A percentile compares a stretch with the other conserved stretches of the same genome.
Conservation (phyloP, 495 filamentous ascomycete genomes). For the Aspergillus sclerotiicarbonarius region DNA sequence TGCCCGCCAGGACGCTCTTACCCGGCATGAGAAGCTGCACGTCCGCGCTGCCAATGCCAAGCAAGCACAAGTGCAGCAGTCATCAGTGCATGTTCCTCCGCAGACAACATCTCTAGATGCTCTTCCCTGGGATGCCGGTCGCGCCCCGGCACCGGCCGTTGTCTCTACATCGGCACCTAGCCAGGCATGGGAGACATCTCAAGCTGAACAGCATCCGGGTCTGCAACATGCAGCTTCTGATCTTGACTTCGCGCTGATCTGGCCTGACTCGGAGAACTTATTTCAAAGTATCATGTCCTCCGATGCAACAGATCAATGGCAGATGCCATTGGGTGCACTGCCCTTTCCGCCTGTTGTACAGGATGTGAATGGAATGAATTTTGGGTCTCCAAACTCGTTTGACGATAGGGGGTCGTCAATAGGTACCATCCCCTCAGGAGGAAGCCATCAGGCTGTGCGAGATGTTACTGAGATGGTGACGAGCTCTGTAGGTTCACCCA, state of each 20-base stretch:
- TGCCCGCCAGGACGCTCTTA: conserved; percentile 47
- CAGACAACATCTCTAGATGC: conserved; percentile 24
- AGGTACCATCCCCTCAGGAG: conserved; percentile 41
- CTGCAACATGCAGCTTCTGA: conserved; percentile 32
- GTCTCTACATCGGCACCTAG: conserved; percentile 25
- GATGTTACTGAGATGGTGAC: conserved; percentile 50
- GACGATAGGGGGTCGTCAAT: conserved; percentile 39
- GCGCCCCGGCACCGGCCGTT: conserved; percentile 22
- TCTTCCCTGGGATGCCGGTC: conserved; percentile 28
- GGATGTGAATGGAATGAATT: conserved; percentile 33
- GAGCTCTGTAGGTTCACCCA: conserved; percentile 37
- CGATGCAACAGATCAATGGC: conserved; percentile 45
- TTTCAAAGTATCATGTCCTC: conserved; percentile 48
- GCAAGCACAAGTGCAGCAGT: conserved; percentile 18
- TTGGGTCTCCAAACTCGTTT: conserved; percentile 37
- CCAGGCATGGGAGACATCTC: conserved; percentile 28
- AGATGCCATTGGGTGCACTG: conserved; percentile 44
- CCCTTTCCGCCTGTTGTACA: conserved; percentile 39
- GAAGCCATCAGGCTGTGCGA: conserved; percentile 45
- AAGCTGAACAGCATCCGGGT: conserved; percentile 16
- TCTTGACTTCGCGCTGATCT: conserved; percentile 45
- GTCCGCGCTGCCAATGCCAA: conserved; percentile 30
- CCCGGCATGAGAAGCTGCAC: conserved; percentile 49
- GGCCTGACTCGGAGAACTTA: conserved; percentile 49
- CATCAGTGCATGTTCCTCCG: conserved; percentile 16